Base-by-base conservation (phyloP, 2,329 filamentous ascomycete genomes). In the Didymella glomerata region DNA sequence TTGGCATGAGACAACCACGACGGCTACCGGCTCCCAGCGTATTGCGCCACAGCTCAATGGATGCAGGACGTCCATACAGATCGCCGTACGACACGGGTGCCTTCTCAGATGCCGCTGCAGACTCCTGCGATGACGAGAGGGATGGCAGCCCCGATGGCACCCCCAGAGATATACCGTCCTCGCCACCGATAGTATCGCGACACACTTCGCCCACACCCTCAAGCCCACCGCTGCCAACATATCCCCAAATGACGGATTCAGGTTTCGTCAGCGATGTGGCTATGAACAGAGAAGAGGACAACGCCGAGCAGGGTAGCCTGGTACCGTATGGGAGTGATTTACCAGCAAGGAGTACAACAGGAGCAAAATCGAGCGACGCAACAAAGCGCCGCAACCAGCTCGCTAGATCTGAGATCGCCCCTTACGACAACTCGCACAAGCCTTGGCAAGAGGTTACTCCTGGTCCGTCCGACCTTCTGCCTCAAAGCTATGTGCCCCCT, bases 151-250 rank as follows among this genome's bases (percentile, higher is more conserved):
- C 69, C 6, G 67, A 64, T 24, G 82, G 90, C 55, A 96, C 92
- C 51, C 90, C 92, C 4, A 88, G 87, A 48, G 91, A 92, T 53
- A 92, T 98, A 67, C 90, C 90, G 1, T 98, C 95, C 0, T 98
- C 94, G 3, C 94, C 94, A 14, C 95, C 95, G 1, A 83, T 96
- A 1, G 87, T 93, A 62, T 63, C 70, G 8, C 68, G 68, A 41
- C 85, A 86, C 64, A 84, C 84, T 36, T 81, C 82, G 25, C 88
- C 90, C 4, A 86, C 87, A 27, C 86, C 89, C 25, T 97, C 93
- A 2, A 98, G 94, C 72, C 95, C 94, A 2, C 79, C 83, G 22
- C 75, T 88, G 25, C 87, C 88, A 51, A 83, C 84, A 5, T 82
- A 88, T 63, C 82, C 83, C 70, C 78, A 72, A 68, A 79, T 69